Conservation (phyloP, 75 land plant genomes). For the Ceratopteris richardii region DNA sequence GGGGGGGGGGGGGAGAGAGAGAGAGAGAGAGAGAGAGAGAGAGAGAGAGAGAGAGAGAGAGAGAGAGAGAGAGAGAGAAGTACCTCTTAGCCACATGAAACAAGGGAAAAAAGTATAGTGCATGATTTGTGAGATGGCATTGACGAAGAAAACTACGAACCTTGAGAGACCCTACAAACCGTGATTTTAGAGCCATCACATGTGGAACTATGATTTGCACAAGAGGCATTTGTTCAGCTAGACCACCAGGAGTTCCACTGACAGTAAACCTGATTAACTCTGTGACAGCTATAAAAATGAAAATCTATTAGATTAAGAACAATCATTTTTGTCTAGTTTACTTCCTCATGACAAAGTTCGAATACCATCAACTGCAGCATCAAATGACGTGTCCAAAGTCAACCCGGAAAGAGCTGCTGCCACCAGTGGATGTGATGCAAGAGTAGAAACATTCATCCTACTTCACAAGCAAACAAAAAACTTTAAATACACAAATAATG, state of each 20-base stretch:
- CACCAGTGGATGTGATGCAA: conserved; percentile 87
- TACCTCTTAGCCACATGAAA: no score
- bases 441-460: conserved; percentile 65
- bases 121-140: no score
- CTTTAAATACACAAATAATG: no score
- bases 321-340: no score
- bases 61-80: no score
- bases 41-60: no score
- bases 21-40: no score
- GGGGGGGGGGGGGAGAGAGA: no score
- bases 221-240: conserved; percentile 78
- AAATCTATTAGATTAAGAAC: background rate
- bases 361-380: conserved; percentile 95
- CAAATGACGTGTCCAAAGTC: conserved; percentile 58
- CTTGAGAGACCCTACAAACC: conserved; percentile 66
- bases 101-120: no score
- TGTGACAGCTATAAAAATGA: conserved; percentile 51
- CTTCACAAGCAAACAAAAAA: no score
- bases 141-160: conserved; percentile 18
- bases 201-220: conserved; percentile 89
- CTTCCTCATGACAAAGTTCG: background rate
- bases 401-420: conserved; percentile 63
- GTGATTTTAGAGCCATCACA: conserved; percentile 70
- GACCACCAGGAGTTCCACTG: conserved; percentile 44
- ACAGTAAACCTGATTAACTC: conserved; percentile 86